Base-by-base conservation (phyloP, 441 rosid genomes). In the Erodium chrysanthum region DNA sequence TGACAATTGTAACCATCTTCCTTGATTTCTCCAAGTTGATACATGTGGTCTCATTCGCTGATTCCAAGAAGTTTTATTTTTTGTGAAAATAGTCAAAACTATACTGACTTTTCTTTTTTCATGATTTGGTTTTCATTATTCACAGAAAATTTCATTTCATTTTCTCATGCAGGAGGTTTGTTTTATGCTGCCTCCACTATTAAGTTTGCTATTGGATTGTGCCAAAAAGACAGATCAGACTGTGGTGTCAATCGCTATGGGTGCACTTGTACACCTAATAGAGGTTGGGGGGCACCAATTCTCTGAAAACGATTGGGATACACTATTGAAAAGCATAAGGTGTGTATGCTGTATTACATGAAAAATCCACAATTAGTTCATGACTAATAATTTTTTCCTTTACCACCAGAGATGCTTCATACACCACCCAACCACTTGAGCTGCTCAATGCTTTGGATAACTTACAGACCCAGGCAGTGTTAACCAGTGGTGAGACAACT, bases 271-370 rank as follows among this genome's bases (percentile, higher is more conserved):
- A 64, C 99, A 95, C 83, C 99, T 95, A 70, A 92, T 95, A 58
- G 98, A 95, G 77, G 99, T 92, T 77, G 99, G 99, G 67, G 99
- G 99, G 68, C 99, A 88, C 82, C 99, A 90, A 76, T 95, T 95
- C 77, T 87, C 92, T 72, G 99, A 83, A 78, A 82, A 82, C 69
- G 97, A 95, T 83, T 95, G 99, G 99, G 96, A 92, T 76, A 90
- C 87, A 75, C 84, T 95, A 70, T 80, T 95, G 88, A 92, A 86
- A 84, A 90, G 97, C 96, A 92, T 95, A 80, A 90, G 99, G 99
- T 92, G 65, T 65, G 60, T 75, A 33, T 69, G 37, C 66, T 68
- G 64, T 73, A 68, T 71, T 69, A 70, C 68, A 14, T 71, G 7
- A 12, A 31, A 62, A 1, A 56, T 78, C 5, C 33, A 12, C 54